A percentile compares a stretch with the other conserved stretches of the same genome.
Conservation (phyloP, 768 basidiomycete species). For the Hygrocybe coccinea region DNA sequence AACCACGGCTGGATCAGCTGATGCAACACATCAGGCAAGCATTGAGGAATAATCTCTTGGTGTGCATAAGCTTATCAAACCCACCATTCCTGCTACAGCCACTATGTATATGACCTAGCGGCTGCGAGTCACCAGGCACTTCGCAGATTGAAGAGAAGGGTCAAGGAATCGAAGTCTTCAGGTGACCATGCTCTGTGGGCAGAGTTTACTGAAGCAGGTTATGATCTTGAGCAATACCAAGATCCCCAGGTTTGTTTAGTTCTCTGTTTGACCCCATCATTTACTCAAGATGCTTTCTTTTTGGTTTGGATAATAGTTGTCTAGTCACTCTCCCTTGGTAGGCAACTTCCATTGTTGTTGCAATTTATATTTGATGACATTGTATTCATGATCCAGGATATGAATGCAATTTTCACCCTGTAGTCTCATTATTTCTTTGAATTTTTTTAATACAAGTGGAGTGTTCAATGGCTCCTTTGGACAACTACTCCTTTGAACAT, state of each 20-base stretch:
- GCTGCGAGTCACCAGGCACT: not conserved
- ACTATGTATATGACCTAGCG: not conserved
- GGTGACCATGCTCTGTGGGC: not conserved
- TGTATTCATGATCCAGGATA: too few species aligned
- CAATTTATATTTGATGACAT: too few species aligned
- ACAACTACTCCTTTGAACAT: not conserved
- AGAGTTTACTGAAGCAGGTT: constrained; percentile 7
- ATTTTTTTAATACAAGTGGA: too few species aligned
- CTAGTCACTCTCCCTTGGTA: too few species aligned
- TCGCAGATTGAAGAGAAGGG: not conserved
- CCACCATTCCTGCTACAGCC: not conserved
- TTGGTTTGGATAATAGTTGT: too few species aligned
- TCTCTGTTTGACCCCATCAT: too few species aligned
- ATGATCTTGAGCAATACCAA: constrained; percentile 38
- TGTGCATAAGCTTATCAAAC: not conserved
- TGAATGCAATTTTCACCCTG: too few species aligned
- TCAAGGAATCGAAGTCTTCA: not conserved
- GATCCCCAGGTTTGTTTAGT: constrained; percentile 28
- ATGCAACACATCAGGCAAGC: constrained; percentile 28
- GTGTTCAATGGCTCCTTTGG: too few species aligned
- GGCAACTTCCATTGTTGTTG: too few species aligned
- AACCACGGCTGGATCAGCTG: constrained; percentile 27
- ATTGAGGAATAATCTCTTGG: not conserved
- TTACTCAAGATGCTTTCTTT: too few species aligned
- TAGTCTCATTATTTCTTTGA: too few species aligned